Conservation (phyloP, 306 rosid genomes). For the Gleditsia sinensis region DNA sequence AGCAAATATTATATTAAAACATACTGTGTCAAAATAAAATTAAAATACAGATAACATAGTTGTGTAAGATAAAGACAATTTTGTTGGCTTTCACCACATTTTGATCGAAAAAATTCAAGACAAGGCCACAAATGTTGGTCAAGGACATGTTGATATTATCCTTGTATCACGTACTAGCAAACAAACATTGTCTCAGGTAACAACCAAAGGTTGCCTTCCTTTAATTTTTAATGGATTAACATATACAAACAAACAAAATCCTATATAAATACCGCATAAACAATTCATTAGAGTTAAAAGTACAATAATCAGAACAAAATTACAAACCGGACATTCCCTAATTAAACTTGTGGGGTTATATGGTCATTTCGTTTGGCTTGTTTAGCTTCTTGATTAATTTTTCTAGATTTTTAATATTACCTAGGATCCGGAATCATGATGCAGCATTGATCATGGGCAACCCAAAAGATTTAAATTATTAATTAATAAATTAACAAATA, state of each 20-base stretch:
- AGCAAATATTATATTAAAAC: too few species aligned
- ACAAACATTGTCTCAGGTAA: conserved; percentile 48
- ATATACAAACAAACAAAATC: background rate
- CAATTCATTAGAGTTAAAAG: conserved; percentile 23
- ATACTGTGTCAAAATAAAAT: background rate
- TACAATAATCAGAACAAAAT: conserved; percentile 26
- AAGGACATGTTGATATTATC: conserved; percentile 42
- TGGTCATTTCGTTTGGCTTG: conserved; percentile 34
- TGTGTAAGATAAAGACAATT: background rate
- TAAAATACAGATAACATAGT: background rate
- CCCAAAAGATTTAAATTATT: conserved; percentile 28
- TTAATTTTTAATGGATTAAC: conserved; percentile 10
- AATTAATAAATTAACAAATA: conserved; percentile 33
- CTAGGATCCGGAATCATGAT: conserved; percentile 66
- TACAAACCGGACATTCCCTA: conserved; percentile 5
- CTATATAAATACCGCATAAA: conserved; percentile 3
- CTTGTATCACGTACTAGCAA: conserved; percentile 43
- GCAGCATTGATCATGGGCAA: conserved; percentile 34
- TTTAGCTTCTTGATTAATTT: conserved; percentile 33
- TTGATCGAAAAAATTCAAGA: conserved; percentile 30
- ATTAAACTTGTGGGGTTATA: conserved; percentile 25
- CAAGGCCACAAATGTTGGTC: conserved; percentile 33
- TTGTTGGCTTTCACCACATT: conserved; percentile 36
- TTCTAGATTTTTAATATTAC: conserved; percentile 31
- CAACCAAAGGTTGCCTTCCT: conserved; percentile 30